Evolutionary conservation across 176 grass and related monocot species (phyloP), one percentile per base, ranked within the genome.

Genomic region (Hyparrhenia diplandra): DNA sequence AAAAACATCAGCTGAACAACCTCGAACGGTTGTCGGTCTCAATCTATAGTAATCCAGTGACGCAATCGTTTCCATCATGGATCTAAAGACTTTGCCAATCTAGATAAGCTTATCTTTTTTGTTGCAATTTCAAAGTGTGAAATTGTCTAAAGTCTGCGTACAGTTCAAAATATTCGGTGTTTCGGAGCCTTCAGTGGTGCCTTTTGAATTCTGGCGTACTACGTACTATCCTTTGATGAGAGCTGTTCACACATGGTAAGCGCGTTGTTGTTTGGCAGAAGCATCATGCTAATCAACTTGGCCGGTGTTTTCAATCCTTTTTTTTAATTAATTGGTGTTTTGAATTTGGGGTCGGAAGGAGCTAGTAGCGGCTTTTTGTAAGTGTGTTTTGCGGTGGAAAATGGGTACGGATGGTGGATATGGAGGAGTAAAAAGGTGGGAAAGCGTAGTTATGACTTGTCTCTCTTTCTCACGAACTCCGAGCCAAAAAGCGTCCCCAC

Each of bases 381-480:
- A 27, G 65, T 13, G 67, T 68, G 31, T 55, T 68, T 68, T 55
- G 64, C 59, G 62, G 42, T 62, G 59, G 59, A 28, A 28, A 47
- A 35, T 25, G 55, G 35, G 16, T 51, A 25, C 60, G 80, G 69
- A 83, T 52, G 34, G 36, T 60, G 52, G 36, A 32, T n/a, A n/a
- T n/a, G n/a, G n/a, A n/a, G n/a, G n/a, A n/a, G n/a, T 75, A 57
- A 69, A 82, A 82, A 31, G 69, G 14, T 68, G 71, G 62, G 73
- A 89, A 82, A 64, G 72, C 58, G 77, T 52, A 84, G 76, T 60
- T 84, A 83, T 52, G 75, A 74, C 81, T 62, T 67, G 34, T 77
- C 74, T 37, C 81, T 65, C 64, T 69, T 57, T 57, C 47, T 89
- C 77, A 80, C 87, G 64, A 63, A 62, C 52, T 69, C 87, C 87